These are phyloP conservation scores for Discostella stelligera DNA, from an alignment of 352 stramenopile genomes.

Conservation along the genomic window DNA sequence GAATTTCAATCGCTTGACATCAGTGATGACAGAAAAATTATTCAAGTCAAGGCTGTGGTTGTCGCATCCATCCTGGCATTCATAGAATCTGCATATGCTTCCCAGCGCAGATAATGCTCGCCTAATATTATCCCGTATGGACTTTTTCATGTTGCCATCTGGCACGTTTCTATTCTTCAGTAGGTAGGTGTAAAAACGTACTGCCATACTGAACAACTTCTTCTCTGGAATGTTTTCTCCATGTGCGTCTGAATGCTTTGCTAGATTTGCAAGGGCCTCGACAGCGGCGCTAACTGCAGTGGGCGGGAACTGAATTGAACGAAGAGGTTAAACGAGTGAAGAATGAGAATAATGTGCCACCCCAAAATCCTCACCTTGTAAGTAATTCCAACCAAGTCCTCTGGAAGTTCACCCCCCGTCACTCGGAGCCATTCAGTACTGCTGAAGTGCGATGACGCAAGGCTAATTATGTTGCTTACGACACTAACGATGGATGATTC, in stretches of 20 bases:
- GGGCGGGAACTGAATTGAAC: constrained; percentile 48
- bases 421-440: constrained; percentile 52
- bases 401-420: constrained; percentile 42
- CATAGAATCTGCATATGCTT: constrained; percentile 67
- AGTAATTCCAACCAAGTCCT: constrained; percentile 71
- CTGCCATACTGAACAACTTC: constrained; percentile 60
- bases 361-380: constrained; percentile 49
- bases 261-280: constrained; percentile 59
- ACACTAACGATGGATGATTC: constrained; percentile 67
- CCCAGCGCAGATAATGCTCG: constrained; percentile 72
- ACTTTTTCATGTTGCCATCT: constrained; percentile 52
- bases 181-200: constrained; percentile 79
- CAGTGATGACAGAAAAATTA: constrained; percentile 30
- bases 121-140: constrained; percentile 54
- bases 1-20: constrained; percentile 42
- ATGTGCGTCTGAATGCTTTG: constrained; percentile 49
- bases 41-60: constrained; percentile 39
- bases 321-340: not conserved
- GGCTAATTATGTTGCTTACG: constrained; percentile 66
- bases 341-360: not conserved
- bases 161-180: constrained; percentile 58
- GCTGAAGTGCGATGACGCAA: constrained; percentile 50
- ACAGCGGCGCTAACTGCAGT: constrained; percentile 62
- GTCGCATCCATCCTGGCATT: constrained; percentile 36
- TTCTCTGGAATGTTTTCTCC: constrained; percentile 48